phyloP scores from a whole-genome alignment of 148 eudicot genomes.

The Amaranthus hypochondriacus region DNA sequence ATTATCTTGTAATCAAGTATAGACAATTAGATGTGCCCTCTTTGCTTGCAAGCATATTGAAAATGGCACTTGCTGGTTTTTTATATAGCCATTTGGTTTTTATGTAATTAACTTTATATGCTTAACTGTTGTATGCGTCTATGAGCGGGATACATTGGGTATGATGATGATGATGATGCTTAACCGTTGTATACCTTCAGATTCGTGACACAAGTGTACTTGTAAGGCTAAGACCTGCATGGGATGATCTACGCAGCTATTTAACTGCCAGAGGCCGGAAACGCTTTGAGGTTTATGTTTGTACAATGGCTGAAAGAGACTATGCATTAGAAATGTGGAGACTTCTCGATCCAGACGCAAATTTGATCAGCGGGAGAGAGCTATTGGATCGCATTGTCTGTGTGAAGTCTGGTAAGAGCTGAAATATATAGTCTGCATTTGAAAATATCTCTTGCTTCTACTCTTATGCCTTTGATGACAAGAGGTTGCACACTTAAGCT shows the following conservation, averaged over 20 bases:
- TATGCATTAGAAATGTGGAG: conserved; percentile 99
- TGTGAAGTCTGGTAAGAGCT: conserved; percentile 76
- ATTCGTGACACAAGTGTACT: conserved; percentile 99
- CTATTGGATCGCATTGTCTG: conserved; percentile 90
- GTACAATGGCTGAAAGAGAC: conserved; percentile 99
- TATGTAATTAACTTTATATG: not conserved
- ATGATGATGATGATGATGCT: not conserved
- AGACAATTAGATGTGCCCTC: not conserved
- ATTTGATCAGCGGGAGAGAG: conserved; percentile 66
- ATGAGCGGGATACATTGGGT: too few species aligned
- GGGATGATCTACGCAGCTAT: conserved; percentile 97
- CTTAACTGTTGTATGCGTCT: not conserved
- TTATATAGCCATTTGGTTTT: not conserved
- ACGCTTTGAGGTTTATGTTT: conserved; percentile 97
- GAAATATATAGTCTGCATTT: not conserved
- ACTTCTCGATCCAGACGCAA: conserved; percentile 97
- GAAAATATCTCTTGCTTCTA: not conserved
- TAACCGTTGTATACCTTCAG: conserved; percentile 32
- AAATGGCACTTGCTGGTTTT: not conserved
- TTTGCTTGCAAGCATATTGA: not conserved
- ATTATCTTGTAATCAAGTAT: not conserved
- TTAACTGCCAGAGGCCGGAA: conserved; percentile 97
- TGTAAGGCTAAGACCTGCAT: conserved; percentile 98
- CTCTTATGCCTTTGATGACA: not conserved
- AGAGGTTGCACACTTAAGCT: not conserved